Percentiles rank a stretch among this genome's conserved stretches.
Conservation (phyloP, 495 filamentous ascomycete genomes). For the Penicillium lagena region DNA sequence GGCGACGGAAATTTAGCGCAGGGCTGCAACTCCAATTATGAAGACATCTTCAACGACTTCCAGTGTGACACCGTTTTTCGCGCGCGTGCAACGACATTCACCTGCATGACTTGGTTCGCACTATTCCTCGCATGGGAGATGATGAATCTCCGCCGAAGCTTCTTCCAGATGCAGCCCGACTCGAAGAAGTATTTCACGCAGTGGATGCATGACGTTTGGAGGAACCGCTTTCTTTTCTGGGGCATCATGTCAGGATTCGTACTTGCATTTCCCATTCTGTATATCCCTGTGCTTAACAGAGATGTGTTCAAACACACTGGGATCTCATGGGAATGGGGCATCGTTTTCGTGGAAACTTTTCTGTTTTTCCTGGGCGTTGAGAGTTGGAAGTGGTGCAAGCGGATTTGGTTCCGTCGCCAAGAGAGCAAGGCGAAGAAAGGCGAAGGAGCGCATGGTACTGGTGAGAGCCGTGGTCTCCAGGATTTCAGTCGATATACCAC, state of each 20-base stretch:
- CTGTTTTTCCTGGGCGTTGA: conserved; percentile 62
- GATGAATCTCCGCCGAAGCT: conserved; percentile 58
- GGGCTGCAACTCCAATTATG: conserved; percentile 57
- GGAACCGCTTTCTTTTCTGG: conserved; percentile 68
- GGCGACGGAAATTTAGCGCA: conserved; percentile 57
- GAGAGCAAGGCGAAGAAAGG: conserved; percentile 9
- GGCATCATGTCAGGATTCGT: conserved; percentile 62
- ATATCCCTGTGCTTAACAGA: conserved; percentile 64
- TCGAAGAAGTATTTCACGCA: conserved; percentile 46
- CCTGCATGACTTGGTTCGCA: conserved; percentile 68
- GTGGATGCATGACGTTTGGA: conserved; percentile 59
- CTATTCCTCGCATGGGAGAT: conserved; percentile 72
- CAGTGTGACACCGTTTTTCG: conserved; percentile 64
- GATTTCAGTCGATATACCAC: conserved; percentile 33
- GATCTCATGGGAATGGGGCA: conserved; percentile 68
- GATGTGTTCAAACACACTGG: conserved; percentile 64
- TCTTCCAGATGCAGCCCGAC: conserved; percentile 61
- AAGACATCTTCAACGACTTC: conserved; percentile 15
- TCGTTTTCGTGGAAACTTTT: conserved; percentile 51
- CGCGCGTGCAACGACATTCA: conserved; percentile 65
- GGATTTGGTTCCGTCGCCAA: conserved; percentile 41
- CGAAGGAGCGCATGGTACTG: conserved; percentile 1
- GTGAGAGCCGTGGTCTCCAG: conserved; percentile 10
- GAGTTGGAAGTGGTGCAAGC: conserved; percentile 62
- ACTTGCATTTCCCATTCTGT: conserved; percentile 64